Evolutionary conservation across 2,329 filamentous ascomycete species (phyloP).

Genomic region (Ceratocystis albifundus): DNA sequence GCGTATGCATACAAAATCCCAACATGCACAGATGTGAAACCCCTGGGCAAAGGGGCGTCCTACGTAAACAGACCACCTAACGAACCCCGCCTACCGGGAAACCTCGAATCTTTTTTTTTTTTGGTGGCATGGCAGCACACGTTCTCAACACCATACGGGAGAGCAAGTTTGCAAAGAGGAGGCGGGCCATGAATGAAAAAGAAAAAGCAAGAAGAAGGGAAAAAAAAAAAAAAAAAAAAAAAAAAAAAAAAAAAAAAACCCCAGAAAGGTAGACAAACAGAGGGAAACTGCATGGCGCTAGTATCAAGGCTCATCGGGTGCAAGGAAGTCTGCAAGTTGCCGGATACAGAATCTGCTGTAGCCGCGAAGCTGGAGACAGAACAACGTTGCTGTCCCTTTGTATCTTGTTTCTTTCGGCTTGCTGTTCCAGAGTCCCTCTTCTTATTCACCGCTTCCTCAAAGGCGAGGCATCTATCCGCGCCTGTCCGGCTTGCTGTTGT

Average conservation of each 20-base stretch:
- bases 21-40: constrained; percentile 1
- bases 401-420: not conserved
- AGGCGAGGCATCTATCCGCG: not conserved
- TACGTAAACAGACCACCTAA: constrained; percentile 4
- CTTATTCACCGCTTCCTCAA: not conserved
- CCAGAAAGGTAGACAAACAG: not conserved
- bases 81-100: constrained; percentile 1
- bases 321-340: not conserved
- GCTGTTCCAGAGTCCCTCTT: not conserved
- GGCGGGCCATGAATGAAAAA: not conserved
- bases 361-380: not conserved
- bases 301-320: not conserved
- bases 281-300: not conserved
- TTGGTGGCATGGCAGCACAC: not conserved
- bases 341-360: not conserved
- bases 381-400: not conserved
- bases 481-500: not conserved
- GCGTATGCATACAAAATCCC: not conserved
- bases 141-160: not conserved
- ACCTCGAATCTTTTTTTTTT: not conserved
- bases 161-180: not conserved
- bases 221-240: no score
- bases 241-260: no score
- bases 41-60: not conserved
- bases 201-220: no score